Evolutionary conservation across 1,139 yeast species (phyloP), one percentile per base, ranked within the genome.

Genomic region (Scheffersomyces insectosa): DNA sequence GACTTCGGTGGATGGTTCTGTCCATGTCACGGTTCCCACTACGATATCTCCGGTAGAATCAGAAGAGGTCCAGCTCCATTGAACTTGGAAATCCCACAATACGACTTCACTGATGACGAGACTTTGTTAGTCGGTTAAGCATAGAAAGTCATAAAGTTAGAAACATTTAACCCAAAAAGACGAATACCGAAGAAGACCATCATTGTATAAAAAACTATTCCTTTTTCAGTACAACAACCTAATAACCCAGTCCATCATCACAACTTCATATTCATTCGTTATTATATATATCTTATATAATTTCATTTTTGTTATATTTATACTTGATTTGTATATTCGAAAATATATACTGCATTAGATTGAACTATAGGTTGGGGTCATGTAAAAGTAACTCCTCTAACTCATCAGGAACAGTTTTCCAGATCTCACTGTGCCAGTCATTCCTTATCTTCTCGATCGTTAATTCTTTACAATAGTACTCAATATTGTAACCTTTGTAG

Each of bases 1-100:
- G 99, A 95, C 73, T 95, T 83, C 62, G 98, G 97, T 70, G 99
- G 99, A 67, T 95, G 99, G 99, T 95, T 95, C 93, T 95, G 99
- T 76, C 99, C 99, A 56, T 95, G 99, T 79, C 99, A 95, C 80
- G 99, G 99, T 82, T 93, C 99, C 68, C 99, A 95, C 75, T 95
- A 95, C 77, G 99, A 95, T 77, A 95, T 95, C 77, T 86, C 98
- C 53, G 99, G 99, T 71, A 93, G 99, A 85, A 93, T 95, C 70
- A 89, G 99, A 85, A 93, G 85, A 79, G 99, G 99, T 60, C 99
- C 99, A 62, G 99, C 99, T 68, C 99, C 99, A 66, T 83, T 90
- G 72, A 93, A 93, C 82, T 83, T 95, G 79, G 99, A 93, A 79
- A 81, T 95, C 60, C 99, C 99, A 61, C 79, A 81, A 59, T 95